Evolutionary conservation across 257 asterid genomes (phyloP).

Genomic region (Primulina tabacum): DNA sequence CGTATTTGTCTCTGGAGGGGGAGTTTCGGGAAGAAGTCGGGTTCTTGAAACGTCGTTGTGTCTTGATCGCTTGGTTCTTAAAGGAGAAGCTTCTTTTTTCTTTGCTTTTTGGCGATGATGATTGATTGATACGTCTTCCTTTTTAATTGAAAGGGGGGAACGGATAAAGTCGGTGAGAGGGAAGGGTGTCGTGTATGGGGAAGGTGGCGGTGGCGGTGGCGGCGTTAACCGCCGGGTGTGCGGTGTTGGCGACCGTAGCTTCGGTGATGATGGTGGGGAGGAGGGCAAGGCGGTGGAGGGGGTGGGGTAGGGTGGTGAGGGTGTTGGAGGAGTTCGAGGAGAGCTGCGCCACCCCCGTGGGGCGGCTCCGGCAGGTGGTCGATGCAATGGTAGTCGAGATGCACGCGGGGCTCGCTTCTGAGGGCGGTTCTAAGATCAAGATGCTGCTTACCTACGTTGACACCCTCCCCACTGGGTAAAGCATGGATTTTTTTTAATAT

Average conservation of each 20-base stretch:
- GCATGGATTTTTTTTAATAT: neutral
- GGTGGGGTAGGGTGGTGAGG: constrained; percentile 61
- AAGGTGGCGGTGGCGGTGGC: constrained; percentile 59
- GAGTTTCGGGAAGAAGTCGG: too few species aligned
- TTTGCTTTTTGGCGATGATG: neutral
- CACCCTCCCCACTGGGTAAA: constrained; percentile 84
- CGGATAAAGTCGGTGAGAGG: neutral
- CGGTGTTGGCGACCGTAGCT: constrained; percentile 66
- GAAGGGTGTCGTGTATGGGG: constrained; percentile 40
- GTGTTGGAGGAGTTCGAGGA: constrained; percentile 72
- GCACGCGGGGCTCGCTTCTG: constrained; percentile 93
- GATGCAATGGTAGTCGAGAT: constrained; percentile 89
- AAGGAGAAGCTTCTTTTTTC: neutral
- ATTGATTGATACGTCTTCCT: neutral
- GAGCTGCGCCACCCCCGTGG: constrained; percentile 59
- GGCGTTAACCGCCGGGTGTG: constrained; percentile 55
- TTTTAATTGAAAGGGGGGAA: neutral
- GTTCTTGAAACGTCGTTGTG: too few species aligned
- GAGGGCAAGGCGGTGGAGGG: constrained; percentile 53
- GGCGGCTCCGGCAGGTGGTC: constrained; percentile 72
- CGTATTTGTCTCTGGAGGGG: too few species aligned
- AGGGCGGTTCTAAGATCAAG: constrained; percentile 84
- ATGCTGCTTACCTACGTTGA: constrained; percentile 85
- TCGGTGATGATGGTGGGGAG: constrained; percentile 52
- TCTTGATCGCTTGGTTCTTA: neutral